Evolutionary conservation across 1,284 basidiomycete genomes (phyloP).

Genomic region (Ustilago loliicola): DNA sequence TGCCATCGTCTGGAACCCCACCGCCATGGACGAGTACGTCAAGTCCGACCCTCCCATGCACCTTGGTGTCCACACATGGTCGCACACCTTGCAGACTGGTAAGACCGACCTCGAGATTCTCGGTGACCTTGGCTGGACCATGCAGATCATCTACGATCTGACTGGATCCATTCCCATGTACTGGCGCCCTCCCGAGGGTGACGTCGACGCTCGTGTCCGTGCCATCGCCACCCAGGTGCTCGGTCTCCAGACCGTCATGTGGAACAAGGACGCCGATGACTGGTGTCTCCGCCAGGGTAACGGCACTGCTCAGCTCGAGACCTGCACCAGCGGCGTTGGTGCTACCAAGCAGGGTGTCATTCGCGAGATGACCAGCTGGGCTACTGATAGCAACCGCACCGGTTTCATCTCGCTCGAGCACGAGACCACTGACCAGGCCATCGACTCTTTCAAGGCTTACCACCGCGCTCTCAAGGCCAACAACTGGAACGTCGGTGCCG

Average conservation of each 20-base stretch:
- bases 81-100: slow-evolving; percentile 77
- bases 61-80: slow-evolving; percentile 75
- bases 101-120: slow-evolving; percentile 79
- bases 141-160: slow-evolving; percentile 83
- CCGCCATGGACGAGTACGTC: slow-evolving; percentile 74
- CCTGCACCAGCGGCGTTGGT: slow-evolving; percentile 49
- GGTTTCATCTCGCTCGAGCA: slow-evolving; percentile 65
- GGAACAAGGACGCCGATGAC: slow-evolving; percentile 65
- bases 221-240: slow-evolving; percentile 64
- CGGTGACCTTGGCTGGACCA: slow-evolving; percentile 85
- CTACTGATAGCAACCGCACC: slow-evolving; percentile 36
- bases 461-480: slow-evolving; percentile 39
- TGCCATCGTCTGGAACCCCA: slow-evolving; percentile 77
- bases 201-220: slow-evolving; percentile 64
- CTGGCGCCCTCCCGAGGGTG: slow-evolving; percentile 65
- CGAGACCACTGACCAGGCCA: slow-evolving; percentile 63
- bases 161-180: slow-evolving; percentile 74
- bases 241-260: slow-evolving; percentile 64
- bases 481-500: slow-evolving; percentile 50
- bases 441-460: slow-evolving; percentile 58
- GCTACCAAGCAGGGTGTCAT: slow-evolving; percentile 44
- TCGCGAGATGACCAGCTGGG: slow-evolving; percentile 49
- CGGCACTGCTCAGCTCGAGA: slow-evolving; percentile 56
- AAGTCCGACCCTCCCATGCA: slow-evolving; percentile 75
- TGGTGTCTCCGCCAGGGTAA: slow-evolving; percentile 63